Evolutionary conservation across 2,329 filamentous ascomycete genomes (phyloP).

Genomic region (Scortechinia acanthostroma): DNA sequence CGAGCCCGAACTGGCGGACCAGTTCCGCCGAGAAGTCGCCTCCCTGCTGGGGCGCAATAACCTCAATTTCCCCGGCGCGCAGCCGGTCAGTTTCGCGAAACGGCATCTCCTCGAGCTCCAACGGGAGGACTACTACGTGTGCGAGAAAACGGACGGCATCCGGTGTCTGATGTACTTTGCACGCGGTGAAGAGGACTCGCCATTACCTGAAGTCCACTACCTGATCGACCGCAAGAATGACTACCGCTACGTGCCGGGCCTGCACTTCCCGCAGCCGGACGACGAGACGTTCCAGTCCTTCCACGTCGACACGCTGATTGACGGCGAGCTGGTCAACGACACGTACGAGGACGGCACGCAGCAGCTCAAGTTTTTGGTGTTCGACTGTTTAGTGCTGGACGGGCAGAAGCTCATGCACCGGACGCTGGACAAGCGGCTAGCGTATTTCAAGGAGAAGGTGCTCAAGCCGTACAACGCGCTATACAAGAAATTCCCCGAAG

Average conservation of each 20-base stretch:
- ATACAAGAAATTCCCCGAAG: constrained; percentile 32
- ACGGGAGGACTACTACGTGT: constrained; percentile 58
- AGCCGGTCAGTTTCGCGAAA: constrained; percentile 59
- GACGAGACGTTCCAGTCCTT: constrained; percentile 37
- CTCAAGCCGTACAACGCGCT: constrained; percentile 33
- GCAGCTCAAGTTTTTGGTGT: constrained; percentile 52
- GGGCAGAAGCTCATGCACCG: constrained; percentile 42
- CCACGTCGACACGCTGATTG: constrained; percentile 53
- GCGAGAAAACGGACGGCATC: constrained; percentile 65
- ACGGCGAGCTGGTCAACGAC: constrained; percentile 62
- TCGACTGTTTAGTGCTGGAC: constrained; percentile 57
- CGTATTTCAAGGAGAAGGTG: constrained; percentile 46
- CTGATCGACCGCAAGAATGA: constrained; percentile 68
- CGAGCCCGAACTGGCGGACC: constrained; percentile 29
- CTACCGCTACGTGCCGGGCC: constrained; percentile 49
- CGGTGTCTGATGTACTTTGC: constrained; percentile 59
- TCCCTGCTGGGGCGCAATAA: constrained; percentile 45
- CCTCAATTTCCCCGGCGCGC: constrained; percentile 51
- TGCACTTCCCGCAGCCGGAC: constrained; percentile 50
- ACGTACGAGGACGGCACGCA: constrained; percentile 37
- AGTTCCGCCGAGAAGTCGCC: constrained; percentile 43
- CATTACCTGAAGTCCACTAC: constrained; percentile 42
- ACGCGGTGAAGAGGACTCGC: constrained; percentile 27
- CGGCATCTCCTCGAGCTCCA: constrained; percentile 53
- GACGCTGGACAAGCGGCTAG: constrained; percentile 55